phyloP scores from a whole-genome alignment of 1,284 basidiomycete genomes.

The Boletus sp. region DNA sequence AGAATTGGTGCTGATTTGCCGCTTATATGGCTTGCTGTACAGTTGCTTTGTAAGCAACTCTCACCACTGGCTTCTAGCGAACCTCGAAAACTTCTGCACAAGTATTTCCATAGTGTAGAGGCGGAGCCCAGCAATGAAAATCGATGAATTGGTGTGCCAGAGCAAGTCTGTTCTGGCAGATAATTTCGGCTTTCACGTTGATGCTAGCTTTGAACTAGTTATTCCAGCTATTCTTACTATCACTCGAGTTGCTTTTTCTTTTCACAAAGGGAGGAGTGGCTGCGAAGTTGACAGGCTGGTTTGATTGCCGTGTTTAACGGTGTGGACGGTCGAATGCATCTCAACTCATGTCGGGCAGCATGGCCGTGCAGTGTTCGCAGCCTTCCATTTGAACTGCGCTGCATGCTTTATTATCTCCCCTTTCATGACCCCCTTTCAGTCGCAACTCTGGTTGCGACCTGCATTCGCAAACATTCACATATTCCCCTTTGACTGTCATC shows the following conservation, averaged over 20 bases:
- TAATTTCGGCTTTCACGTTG: too few relatives aligned
- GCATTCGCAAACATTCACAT: neutral
- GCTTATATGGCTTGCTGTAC: slow-evolving; percentile 12
- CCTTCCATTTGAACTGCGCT: neutral
- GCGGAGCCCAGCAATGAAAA: too few relatives aligned
- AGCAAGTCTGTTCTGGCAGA: too few relatives aligned
- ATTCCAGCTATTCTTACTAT: too few relatives aligned
- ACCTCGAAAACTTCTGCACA: too few relatives aligned
- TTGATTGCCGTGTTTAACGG: too few relatives aligned
- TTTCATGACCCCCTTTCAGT: slow-evolving; percentile 11
- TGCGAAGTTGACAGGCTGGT: too few relatives aligned
- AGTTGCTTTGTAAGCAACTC: slow-evolving; percentile 26
- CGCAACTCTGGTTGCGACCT: neutral
- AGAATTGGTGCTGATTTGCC: neutral
- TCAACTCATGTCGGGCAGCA: slow-evolving; percentile 4
- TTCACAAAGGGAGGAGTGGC: too few relatives aligned
- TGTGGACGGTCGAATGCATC: neutral
- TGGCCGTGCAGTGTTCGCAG: neutral
- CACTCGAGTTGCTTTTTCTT: too few relatives aligned
- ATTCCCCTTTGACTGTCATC: neutral
- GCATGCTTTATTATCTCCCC: neutral
- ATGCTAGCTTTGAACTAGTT: too few relatives aligned
- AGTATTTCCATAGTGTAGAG: too few relatives aligned
- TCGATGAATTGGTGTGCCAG: too few relatives aligned
- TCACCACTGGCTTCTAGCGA: slow-evolving; percentile 7